Percentiles rank a stretch among this genome's conserved stretches.
Conservation (phyloP, 208 protist species). For the Angomonas deanei region DNA sequence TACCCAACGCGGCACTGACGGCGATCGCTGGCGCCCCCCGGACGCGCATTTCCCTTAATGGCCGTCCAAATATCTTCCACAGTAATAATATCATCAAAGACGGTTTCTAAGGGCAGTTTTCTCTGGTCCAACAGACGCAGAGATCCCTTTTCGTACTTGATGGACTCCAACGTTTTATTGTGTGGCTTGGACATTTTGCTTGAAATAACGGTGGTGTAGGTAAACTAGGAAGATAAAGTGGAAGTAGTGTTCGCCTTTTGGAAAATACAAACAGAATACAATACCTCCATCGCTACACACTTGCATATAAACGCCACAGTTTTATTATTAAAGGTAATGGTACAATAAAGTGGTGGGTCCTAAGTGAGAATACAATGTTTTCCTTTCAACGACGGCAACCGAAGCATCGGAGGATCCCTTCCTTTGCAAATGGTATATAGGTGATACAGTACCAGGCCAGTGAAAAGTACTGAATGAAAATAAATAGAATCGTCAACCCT, state of each 20-base stretch:
- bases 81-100: slow-evolving; percentile 75
- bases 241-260: background rate
- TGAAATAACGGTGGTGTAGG: background rate
- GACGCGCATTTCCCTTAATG: slow-evolving; percentile 93
- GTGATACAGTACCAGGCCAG: slow-evolving; percentile 71
- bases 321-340: too few species aligned
- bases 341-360: too few species aligned
- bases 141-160: slow-evolving; percentile 59
- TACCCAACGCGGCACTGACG: slow-evolving; percentile 88
- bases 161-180: slow-evolving; percentile 71
- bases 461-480: slow-evolving; percentile 60
- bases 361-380: slow-evolving; percentile 3
- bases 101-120: slow-evolving; percentile 69
- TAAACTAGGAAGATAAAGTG: slow-evolving; percentile 1
- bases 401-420: slow-evolving; percentile 21
- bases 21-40: slow-evolving; percentile 95
- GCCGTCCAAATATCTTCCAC: slow-evolving; percentile 84
- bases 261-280: too few species aligned
- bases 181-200: slow-evolving; percentile 35
- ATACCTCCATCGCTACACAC: background rate
- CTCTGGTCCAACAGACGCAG: slow-evolving; percentile 83
- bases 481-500: slow-evolving; percentile 41
- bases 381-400: background rate
- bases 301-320: too few species aligned
- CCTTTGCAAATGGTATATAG: slow-evolving; percentile 65